phyloP scores from a whole-genome alignment of 305 asterid genomes.

The Fraxinus platypoda region DNA sequence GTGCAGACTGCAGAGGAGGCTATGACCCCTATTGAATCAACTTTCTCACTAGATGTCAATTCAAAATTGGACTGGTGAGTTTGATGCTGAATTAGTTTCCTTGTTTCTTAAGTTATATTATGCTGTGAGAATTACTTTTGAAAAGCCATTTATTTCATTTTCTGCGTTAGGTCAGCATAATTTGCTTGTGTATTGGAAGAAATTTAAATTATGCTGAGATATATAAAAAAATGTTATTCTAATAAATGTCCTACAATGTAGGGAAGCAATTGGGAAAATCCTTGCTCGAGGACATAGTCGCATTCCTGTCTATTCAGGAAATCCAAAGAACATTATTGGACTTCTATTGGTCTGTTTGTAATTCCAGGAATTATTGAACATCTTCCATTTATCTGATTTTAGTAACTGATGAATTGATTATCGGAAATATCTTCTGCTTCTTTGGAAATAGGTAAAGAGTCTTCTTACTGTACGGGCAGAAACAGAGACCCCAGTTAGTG shows the following conservation, averaged over 20 bases:
- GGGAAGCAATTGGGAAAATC: constrained; percentile 96
- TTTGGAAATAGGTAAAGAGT: constrained; percentile 66
- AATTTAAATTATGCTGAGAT: background rate
- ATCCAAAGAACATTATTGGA: constrained; percentile 84
- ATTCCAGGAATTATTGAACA: constrained; percentile 7
- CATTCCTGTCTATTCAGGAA: constrained; percentile 81
- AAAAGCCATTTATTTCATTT: background rate
- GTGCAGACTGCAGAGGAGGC: constrained; percentile 94
- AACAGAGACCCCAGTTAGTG: constrained; percentile 90
- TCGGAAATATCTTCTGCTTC: constrained; percentile 16
- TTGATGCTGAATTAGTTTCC: constrained; percentile 6
- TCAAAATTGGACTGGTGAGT: constrained; percentile 94
- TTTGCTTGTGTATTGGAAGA: background rate
- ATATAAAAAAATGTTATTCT: background rate
- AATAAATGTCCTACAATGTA: constrained; percentile 31
- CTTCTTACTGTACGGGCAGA: constrained; percentile 93
- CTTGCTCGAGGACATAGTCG: constrained; percentile 98
- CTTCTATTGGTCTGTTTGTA: constrained; percentile 80
- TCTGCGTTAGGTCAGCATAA: background rate
- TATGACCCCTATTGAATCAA: constrained; percentile 95
- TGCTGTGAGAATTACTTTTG: background rate
- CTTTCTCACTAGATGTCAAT: constrained; percentile 86
- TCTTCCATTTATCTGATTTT: constrained; percentile 8
- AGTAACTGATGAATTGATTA: constrained; percentile 4
- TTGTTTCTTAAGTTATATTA: background rate